Conservation (phyloP, 495 filamentous ascomycete species). For the Penicillium arizonense region DNA sequence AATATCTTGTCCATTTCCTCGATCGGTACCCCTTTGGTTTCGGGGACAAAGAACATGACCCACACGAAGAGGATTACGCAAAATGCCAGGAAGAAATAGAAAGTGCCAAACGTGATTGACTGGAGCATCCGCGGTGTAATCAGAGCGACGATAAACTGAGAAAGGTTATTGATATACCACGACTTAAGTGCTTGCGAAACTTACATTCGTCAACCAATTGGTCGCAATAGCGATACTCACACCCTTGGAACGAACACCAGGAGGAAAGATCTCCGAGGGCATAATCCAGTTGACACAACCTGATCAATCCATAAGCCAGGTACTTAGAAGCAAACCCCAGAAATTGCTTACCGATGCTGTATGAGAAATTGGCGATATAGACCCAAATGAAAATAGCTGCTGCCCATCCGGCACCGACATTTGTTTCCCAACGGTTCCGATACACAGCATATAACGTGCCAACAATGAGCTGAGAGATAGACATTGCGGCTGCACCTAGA, state of each 20-base stretch:
- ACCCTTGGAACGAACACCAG: not conserved
- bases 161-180: slow-evolving; percentile 27
- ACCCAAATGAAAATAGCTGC: slow-evolving; percentile 63
- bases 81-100: slow-evolving; percentile 25
- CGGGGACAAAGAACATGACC: slow-evolving; percentile 56
- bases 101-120: slow-evolving; percentile 41
- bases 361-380: slow-evolving; percentile 63
- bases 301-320: slow-evolving; percentile 12
- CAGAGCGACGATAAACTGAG: slow-evolving; percentile 46
- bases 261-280: slow-evolving; percentile 36
- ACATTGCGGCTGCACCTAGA: slow-evolving; percentile 61
- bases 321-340: not conserved
- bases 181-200: not conserved
- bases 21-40: slow-evolving; percentile 47
- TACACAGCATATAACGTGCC: slow-evolving; percentile 54
- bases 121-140: slow-evolving; percentile 34
- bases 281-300: slow-evolving; percentile 44
- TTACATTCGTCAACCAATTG: not conserved
- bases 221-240: not conserved
- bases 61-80: slow-evolving; percentile 38
- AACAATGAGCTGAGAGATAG: slow-evolving; percentile 64
- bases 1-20: slow-evolving; percentile 34
- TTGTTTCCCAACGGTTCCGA: not conserved
- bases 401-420: slow-evolving; percentile 39
- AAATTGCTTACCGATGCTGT: slow-evolving; percentile 10